Base-by-base conservation (phyloP, 371 early-diverging fungal genomes). In the Mucor plumbeus region DNA sequence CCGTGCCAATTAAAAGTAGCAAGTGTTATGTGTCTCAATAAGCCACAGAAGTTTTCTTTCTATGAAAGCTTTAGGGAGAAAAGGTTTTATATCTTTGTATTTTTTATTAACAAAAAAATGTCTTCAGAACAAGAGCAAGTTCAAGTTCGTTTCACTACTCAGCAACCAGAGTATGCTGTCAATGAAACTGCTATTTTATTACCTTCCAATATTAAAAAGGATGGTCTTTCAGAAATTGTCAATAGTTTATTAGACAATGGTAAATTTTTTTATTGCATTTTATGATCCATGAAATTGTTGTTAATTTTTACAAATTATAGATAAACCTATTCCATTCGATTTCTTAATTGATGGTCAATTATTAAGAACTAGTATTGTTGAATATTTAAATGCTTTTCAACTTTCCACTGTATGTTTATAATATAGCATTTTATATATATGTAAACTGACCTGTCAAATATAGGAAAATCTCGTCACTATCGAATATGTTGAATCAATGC, bases 261-360 rank as follows among this genome's bases (percentile, higher is more conserved):
- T 87, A 80, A 40, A 14, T 34, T 44, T 43, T n/a, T 17, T 10
- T 14, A 13, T 21, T 54, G 26, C 38, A 9, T 38, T 11, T 38
- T 38, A 9, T 11, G 38, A 38, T 7, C 9, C 38, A 38, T 9
- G 9, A 38, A 38, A n/a, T 8, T 26, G 26, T 26, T 26, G 26
- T 26, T n/a, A 38, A 55, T 14, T 15, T 15, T 43, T 44, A 9
- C 34, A n/a, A 11, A 9, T 38, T 66, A 43, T 76, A 92, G 93
- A 92, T 19, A 88, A 74, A 61, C 93, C 92, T 5, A 77, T 92
- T 19, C 94, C 96, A 14, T 97, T 97, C 75, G 95, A 96, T 69
- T 97, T 98, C 72, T 81, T 98, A 66, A 88, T 95, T 34, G 92
- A 95, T 59, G 95, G 94, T 15, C 88, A 93, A 79, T 90, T 97